Evolutionary conservation across 257 asterid genomes (phyloP).

Genomic region (Lavandula angustifolia): DNA sequence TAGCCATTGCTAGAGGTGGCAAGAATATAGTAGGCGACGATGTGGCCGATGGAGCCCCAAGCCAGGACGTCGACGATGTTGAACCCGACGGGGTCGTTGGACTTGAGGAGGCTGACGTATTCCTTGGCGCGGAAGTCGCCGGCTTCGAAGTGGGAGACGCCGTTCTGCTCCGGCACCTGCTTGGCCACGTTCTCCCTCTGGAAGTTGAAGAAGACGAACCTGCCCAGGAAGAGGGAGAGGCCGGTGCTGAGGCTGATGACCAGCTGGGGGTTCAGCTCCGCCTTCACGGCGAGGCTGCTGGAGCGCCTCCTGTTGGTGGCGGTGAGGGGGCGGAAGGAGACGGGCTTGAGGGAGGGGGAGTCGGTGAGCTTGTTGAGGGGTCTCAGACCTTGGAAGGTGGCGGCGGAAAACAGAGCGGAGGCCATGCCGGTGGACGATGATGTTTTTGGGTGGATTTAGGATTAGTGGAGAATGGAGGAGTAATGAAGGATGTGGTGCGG

Average conservation of each 20-base stretch:
- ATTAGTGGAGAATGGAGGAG: neutral
- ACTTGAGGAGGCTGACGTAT: constrained; percentile 84
- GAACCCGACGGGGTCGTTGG: constrained; percentile 93
- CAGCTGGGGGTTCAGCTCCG: constrained; percentile 73
- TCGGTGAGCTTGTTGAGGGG: constrained; percentile 72
- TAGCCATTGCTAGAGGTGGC: constrained; percentile 98
- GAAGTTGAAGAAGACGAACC: constrained; percentile 94
- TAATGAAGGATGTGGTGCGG: constrained; percentile 30
- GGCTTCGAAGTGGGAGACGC: constrained; percentile 82
- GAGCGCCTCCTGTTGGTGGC: constrained; percentile 34
- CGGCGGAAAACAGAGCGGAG: constrained; percentile 66
- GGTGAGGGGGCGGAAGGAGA: constrained; percentile 31
- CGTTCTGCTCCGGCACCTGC: constrained; percentile 95
- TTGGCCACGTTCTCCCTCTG: constrained; percentile 95
- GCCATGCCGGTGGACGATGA: constrained; percentile 47
- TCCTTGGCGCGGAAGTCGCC: constrained; percentile 92
- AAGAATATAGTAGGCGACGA: constrained; percentile 86
- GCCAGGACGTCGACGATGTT: constrained; percentile 94
- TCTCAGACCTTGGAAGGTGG: constrained; percentile 83
- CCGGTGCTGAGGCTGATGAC: constrained; percentile 97
- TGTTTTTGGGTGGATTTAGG: neutral
- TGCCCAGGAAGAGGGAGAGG: constrained; percentile 74
- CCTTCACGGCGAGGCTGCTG: constrained; percentile 39
- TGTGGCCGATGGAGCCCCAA: constrained; percentile 96
- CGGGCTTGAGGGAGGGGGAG: constrained; percentile 33